Base-by-base conservation (phyloP, 352 stramenopile species). In the Globisporangium splendens region DNA sequence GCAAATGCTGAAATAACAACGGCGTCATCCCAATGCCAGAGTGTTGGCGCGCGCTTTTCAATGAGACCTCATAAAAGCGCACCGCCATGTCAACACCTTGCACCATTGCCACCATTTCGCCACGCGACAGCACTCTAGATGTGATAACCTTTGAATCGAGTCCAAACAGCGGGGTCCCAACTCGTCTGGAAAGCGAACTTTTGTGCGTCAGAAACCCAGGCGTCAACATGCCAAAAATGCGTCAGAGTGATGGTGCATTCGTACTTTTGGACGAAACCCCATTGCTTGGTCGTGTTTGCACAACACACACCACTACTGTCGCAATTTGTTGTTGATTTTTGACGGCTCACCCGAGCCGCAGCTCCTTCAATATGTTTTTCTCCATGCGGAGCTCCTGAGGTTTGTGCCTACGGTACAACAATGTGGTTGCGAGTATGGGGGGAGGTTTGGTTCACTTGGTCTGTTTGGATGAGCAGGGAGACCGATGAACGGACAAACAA, bases 21-120 rank as follows among this genome's bases (percentile, higher is more conserved):
- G 17, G 38, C 20, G 21, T 17, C 38, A 56, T 20, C 13, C 7
- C 24, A 17, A 13, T 39, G 31, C 10, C 28, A 8, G 49, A 57
- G 11, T 57, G 51, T 49, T 49, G 51, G 51, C 38, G 1, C 20
- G 17, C 38, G 31, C 15, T 15, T 13, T 4, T 63, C 57, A 63
- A 58, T 63, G 39, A 51, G 28, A 38, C 42, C 50, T 57, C 49
- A 20, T 46, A 63, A 58, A 58, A 50, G 49, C 50, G 57, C 50
- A n/a, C 20, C 50, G 18, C 18, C 42, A 31, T 41, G 18, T 28
- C 14, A 20, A 39, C 33, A 24, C 31, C 14, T 18, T 18, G 11
- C 14, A 21, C 8, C 21, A 33, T 21, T 13, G 18, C 12, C 39
- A n/a, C 39, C 12, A 63, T 63, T 63, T 63, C 57, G 50, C 43